Percentiles rank a stretch among this genome's conserved stretches.
phyloP scores from a whole-genome alignment of 2,329 filamentous ascomycete species.

The Ophiobolus disseminans region DNA sequence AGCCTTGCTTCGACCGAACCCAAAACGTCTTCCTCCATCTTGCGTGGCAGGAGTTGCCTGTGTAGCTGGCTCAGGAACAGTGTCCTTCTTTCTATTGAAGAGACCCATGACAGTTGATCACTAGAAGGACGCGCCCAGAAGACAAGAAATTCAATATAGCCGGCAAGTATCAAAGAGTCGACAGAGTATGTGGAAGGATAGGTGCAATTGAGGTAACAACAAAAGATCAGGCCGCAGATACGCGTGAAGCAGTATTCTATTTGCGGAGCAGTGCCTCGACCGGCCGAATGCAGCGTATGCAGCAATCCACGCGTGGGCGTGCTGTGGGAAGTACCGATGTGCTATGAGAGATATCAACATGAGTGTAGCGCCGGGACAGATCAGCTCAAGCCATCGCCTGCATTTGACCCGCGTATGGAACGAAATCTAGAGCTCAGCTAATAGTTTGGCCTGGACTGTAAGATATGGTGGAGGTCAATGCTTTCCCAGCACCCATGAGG shows the following conservation, averaged over 20 bases:
- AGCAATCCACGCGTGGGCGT: conserved; percentile 2
- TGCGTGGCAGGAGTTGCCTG: conserved; percentile 8
- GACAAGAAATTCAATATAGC: not conserved
- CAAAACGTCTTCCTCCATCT: conserved; percentile 11
- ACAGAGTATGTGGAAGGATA: not conserved
- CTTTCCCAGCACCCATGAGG: not conserved
- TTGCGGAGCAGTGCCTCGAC: not conserved
- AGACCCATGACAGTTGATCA: conserved; percentile 4
- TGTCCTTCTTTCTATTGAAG: conserved; percentile 12
- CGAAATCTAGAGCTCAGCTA: not conserved
- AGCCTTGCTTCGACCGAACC: conserved; percentile 20
- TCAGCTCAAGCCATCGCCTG: not conserved
- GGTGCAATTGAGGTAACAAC: not conserved
- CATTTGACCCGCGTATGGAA: too few relatives aligned
- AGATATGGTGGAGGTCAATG: not conserved
- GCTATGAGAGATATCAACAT: not conserved
- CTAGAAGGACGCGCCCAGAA: not conserved
- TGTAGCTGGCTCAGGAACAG: conserved; percentile 12
- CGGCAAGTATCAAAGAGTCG: not conserved
- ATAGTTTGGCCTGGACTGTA: not conserved
- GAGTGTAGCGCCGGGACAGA: not conserved
- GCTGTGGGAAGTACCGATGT: not conserved
- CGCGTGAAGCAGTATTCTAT: not conserved
- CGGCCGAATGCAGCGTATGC: not conserved
- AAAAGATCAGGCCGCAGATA: not conserved